A percentile compares a stretch with the other conserved stretches of the same genome.
Conservation (phyloP, 2,329 filamentous ascomycete genomes). For the Fusarium chaquense region DNA sequence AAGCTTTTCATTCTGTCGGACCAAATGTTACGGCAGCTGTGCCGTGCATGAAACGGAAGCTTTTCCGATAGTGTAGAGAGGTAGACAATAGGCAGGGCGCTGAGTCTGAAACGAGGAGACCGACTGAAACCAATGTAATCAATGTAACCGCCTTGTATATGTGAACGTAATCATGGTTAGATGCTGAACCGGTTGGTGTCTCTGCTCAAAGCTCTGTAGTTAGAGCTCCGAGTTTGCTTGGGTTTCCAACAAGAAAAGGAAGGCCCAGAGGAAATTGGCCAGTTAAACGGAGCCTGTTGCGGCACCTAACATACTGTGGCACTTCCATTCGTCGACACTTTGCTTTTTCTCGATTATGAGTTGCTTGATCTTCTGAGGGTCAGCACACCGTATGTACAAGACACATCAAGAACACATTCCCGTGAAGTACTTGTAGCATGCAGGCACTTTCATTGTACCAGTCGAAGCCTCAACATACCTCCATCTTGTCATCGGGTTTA, state of each 20-base stretch:
- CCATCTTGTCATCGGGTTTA: slow-evolving; percentile 15
- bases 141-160: slow-evolving; percentile 29
- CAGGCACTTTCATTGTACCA: neutral
- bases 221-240: slow-evolving; percentile 21
- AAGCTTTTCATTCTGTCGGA: neutral
- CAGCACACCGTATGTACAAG: neutral
- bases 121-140: slow-evolving; percentile 21
- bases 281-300: slow-evolving; percentile 24
- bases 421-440: slow-evolving; percentile 1
- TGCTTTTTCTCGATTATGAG: slow-evolving; percentile 35
- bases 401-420: neutral
- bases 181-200: slow-evolving; percentile 16
- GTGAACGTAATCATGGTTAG: slow-evolving; percentile 12
- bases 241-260: slow-evolving; percentile 28
- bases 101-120: slow-evolving; percentile 28
- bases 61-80: neutral
- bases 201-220: slow-evolving; percentile 4
- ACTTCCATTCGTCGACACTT: slow-evolving; percentile 11
- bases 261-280: slow-evolving; percentile 17
- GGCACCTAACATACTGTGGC: slow-evolving; percentile 14
- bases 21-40: slow-evolving; percentile 1
- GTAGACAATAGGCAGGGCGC: slow-evolving; percentile 1
- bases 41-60: neutral
- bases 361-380: slow-evolving; percentile 4
- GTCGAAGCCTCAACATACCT: slow-evolving; percentile 13